Base-by-base conservation (phyloP, 192 early-diverging fungal genomes). In the Podochytrium sp. region DNA sequence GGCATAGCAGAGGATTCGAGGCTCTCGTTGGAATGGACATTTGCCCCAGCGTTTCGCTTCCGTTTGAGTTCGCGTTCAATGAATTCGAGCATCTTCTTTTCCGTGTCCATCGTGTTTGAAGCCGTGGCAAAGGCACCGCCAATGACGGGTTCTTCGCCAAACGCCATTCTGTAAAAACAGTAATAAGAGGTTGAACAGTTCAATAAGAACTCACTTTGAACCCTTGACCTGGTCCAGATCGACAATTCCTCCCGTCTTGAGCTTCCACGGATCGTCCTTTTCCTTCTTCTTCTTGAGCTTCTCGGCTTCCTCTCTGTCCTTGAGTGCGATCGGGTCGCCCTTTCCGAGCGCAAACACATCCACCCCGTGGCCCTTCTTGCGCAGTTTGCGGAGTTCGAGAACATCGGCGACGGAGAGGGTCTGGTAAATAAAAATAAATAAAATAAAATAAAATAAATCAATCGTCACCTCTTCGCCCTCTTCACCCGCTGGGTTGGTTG, bases 61-160 rank as follows among this genome's bases (percentile, higher is more conserved):
- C 89, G 89, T 41, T 83, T 77, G 79, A 94, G 79, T 69, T 95
- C 92, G 38, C 78, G 76, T 57, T 96, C 94, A 59, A 96, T 94
- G 51, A 87, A 96, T 55, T 90, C 90, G 85, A 92, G 90, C 79
- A 83, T 83, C 29, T 71, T 74, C 29, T 77, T 73, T 49, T 83
- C 78, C 29, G 78, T 83, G 55, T 80, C 78, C 79, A 80, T 83
- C 2, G 79, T 74, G 49, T 83, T 80, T 29, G 73, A 75, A 7
- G 74, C 74, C 10, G 66, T 69, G 40, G 78, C 63, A 42, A 80
- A 80, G 2, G 68, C 52, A 14, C 20, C 41, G 27, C 29, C 47
- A 20, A n/a, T 34, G 25, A 43, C 33, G 0, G 64, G 25, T n/a
- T 65, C 64, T 42, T 65, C 41, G 2, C 71, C 75, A 52, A 56